These are phyloP conservation scores for Dryadomyces quercus-mongolicae DNA, from an alignment of 2,329 filamentous ascomycete genomes.

Conservation along the genomic window DNA sequence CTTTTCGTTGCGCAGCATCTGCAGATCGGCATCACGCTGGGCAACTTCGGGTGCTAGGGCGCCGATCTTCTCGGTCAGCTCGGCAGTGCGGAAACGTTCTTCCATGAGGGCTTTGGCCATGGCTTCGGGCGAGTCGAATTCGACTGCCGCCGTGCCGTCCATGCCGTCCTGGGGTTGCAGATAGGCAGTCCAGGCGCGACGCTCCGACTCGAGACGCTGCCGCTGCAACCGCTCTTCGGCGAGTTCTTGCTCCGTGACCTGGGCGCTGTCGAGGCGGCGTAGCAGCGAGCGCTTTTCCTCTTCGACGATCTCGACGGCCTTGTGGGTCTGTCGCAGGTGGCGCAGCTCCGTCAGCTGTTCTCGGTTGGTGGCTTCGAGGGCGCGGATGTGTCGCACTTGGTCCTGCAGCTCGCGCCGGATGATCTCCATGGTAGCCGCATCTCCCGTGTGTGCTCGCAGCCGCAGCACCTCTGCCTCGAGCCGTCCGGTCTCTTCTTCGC, in stretches of 20 bases:
- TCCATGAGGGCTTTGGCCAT: slow-evolving; percentile 75
- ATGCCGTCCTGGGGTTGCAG: slow-evolving; percentile 54
- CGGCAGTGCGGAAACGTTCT: slow-evolving; percentile 68
- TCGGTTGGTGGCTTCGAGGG: slow-evolving; percentile 66
- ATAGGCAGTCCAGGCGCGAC: slow-evolving; percentile 75
- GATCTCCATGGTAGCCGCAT: slow-evolving; percentile 72
- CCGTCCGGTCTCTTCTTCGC: slow-evolving; percentile 57
- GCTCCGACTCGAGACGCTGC: slow-evolving; percentile 80
- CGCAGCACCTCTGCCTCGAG: slow-evolving; percentile 75
- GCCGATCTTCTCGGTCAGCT: slow-evolving; percentile 71
- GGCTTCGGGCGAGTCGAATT: slow-evolving; percentile 80
- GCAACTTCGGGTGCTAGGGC: slow-evolving; percentile 64
- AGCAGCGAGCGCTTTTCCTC: slow-evolving; percentile 85
- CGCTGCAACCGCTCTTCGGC: slow-evolving; percentile 70
- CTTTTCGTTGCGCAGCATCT: slow-evolving; percentile 59
- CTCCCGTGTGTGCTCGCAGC: slow-evolving; percentile 75
- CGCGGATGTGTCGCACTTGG: slow-evolving; percentile 83
- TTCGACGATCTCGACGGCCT: slow-evolving; percentile 85
- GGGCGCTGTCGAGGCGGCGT: slow-evolving; percentile 62
- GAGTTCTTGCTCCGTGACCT: slow-evolving; percentile 63
- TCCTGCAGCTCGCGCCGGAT: slow-evolving; percentile 83
- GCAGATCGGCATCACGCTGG: slow-evolving; percentile 66
- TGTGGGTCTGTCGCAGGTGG: slow-evolving; percentile 67
- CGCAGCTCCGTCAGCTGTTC: slow-evolving; percentile 72
- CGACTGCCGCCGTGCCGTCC: slow-evolving; percentile 39